phyloP scores from a whole-genome alignment of 148 eudicot species.

The Nepenthes mirabilis region DNA sequence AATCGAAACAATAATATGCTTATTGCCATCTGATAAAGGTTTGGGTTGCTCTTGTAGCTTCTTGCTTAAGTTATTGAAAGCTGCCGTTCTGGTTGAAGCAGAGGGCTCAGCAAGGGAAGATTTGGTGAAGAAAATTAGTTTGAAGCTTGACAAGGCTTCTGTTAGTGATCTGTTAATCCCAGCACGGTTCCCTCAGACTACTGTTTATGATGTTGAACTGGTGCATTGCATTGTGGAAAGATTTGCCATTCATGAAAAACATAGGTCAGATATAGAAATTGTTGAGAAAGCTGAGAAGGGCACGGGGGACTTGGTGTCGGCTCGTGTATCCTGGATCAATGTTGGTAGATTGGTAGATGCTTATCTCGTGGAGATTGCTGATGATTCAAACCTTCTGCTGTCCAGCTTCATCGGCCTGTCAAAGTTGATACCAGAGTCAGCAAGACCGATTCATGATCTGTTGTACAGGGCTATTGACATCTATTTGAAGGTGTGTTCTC shows the following conservation, averaged over 20 bases:
- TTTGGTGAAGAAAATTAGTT: slow-evolving; percentile 37
- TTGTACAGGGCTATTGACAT: slow-evolving; percentile 60
- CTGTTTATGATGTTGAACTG: slow-evolving; percentile 64
- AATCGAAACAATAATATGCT: slow-evolving; percentile 56
- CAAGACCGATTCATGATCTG: slow-evolving; percentile 75
- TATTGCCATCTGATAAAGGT: slow-evolving; percentile 53
- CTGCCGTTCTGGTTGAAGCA: slow-evolving; percentile 50
- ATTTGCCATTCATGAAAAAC: slow-evolving; percentile 30
- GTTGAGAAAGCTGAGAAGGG: slow-evolving; percentile 21
- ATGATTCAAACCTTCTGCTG: slow-evolving; percentile 40
- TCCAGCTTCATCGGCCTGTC: slow-evolving; percentile 39
- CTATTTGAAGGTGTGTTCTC: slow-evolving; percentile 48
- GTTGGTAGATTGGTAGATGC: slow-evolving; percentile 57
- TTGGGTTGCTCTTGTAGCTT: slow-evolving; percentile 72
- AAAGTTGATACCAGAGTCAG: slow-evolving; percentile 47
- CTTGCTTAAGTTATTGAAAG: slow-evolving; percentile 68
- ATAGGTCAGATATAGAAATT: slow-evolving; percentile 19
- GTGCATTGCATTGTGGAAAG: slow-evolving; percentile 41
- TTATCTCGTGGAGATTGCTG: slow-evolving; percentile 55
- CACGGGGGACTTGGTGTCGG: slow-evolving; percentile 17
- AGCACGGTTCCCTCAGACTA: slow-evolving; percentile 35
- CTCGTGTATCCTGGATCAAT: slow-evolving; percentile 37
- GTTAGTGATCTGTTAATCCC: slow-evolving; percentile 63
- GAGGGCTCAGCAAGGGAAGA: slow-evolving; percentile 46
- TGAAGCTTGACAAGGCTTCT: slow-evolving; percentile 64